Evolutionary conservation across 2,329 filamentous ascomycete species (phyloP).

Genomic region (Monilinia polystroma): DNA sequence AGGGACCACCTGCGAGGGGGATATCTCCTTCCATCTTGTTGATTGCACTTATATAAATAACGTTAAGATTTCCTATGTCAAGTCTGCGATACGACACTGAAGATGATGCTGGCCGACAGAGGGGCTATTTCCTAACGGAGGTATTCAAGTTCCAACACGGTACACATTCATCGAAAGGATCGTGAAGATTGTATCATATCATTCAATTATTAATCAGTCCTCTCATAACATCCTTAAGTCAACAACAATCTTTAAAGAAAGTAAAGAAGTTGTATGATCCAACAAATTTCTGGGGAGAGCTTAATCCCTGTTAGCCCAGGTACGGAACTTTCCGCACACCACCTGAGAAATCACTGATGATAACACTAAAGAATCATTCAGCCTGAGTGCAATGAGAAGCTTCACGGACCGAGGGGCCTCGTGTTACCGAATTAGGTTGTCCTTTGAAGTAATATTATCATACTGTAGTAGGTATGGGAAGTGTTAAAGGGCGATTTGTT

Average conservation of each 20-base stretch:
- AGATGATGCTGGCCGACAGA: neutral
- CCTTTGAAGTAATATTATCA: too few relatives aligned
- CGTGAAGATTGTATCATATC: neutral
- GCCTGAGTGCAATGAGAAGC: neutral
- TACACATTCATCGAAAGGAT: neutral
- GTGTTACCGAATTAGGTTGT: neutral
- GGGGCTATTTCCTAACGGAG: neutral
- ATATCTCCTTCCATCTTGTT: conserved; percentile 6
- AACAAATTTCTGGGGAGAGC: conserved; percentile 16
- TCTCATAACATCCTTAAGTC: neutral
- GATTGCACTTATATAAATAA: neutral
- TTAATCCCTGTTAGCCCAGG: neutral
- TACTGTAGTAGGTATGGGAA: too few relatives aligned
- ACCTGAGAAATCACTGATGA: neutral
- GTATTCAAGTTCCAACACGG: neutral
- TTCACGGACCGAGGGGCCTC: conserved; percentile 7
- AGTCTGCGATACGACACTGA: neutral
- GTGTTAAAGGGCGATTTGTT: too few relatives aligned
- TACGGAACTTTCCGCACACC: neutral
- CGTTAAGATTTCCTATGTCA: neutral
- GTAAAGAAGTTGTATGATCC: neutral
- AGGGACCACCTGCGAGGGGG: conserved; percentile 10
- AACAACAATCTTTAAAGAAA: neutral
- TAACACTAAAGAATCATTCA: neutral
- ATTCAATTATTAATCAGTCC: neutral